These are phyloP conservation scores for Jatropha podagrica DNA, from an alignment of 441 rosid species.

Conservation along the genomic window DNA sequence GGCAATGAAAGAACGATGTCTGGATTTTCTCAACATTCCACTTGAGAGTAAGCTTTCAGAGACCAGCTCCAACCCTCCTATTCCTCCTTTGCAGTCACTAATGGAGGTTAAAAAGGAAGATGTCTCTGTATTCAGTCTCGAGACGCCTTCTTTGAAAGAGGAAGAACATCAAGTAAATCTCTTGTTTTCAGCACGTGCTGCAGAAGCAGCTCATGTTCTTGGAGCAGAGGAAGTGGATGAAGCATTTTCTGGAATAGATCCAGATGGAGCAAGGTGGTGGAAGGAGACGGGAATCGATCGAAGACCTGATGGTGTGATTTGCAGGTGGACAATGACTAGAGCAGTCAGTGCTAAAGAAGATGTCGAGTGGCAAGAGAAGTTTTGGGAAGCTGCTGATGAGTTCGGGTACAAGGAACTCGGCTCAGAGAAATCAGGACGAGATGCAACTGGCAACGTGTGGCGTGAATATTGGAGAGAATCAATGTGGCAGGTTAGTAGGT, in stretches of 20 bases:
- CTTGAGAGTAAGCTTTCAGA: constrained; percentile 63
- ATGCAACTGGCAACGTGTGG: constrained; percentile 84
- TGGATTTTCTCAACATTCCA: constrained; percentile 64
- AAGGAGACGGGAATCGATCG: constrained; percentile 74
- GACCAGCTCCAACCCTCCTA: constrained; percentile 35
- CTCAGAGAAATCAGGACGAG: constrained; percentile 93
- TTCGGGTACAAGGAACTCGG: constrained; percentile 91
- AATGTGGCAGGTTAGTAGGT: constrained; percentile 73
- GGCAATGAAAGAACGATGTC: constrained; percentile 55
- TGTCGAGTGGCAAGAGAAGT: constrained; percentile 95
- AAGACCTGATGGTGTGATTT: constrained; percentile 80
- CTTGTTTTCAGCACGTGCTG: constrained; percentile 58
- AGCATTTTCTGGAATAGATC: constrained; percentile 49
- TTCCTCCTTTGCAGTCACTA: constrained; percentile 77
- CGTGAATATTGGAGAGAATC: constrained; percentile 89
- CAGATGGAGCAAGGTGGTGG: constrained; percentile 87
- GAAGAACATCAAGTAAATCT: constrained; percentile 50
- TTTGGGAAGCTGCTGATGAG: constrained; percentile 97
- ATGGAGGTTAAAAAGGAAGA: constrained; percentile 47
- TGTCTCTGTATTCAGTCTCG: constrained; percentile 31
- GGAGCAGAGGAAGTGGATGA: constrained; percentile 46
- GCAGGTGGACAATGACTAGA: constrained; percentile 90
- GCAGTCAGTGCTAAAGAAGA: constrained; percentile 76
- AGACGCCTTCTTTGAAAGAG: constrained; percentile 32
- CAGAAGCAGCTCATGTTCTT: constrained; percentile 76